Base-by-base conservation (phyloP, 495 filamentous ascomycete species). In the Cetradonia linearis region DNA sequence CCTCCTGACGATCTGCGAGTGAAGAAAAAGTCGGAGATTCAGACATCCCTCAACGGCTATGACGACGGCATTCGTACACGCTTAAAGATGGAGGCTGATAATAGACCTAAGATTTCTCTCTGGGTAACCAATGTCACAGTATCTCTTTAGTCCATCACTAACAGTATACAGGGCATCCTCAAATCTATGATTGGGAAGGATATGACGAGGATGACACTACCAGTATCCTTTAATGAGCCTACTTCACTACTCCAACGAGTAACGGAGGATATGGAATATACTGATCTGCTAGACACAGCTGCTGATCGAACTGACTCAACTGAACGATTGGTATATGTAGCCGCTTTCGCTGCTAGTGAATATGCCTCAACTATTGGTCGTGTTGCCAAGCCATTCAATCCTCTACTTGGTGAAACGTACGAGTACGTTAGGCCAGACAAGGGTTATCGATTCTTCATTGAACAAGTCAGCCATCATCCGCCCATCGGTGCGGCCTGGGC, bases 141-240 rank as follows among this genome's bases (percentile, higher is more conserved):
- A 27, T 52, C 13, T 3, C 48, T 40, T 11, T 40, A 54, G n/a
- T n/a, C 16, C 55, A 58, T 47, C 28, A 62, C 23, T 60, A 30
- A 73, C 74, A 61, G 77, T 61, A 34, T 42, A 20, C 62, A 97
- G 92, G 85, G 86, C 60, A 96, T 98, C 63, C 73, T 98, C 53
- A 97, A 97, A 77, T 98, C 93, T 44, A 98, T 98, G 93, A 95
- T 98, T 67, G 93, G 93, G 59, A 98, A 97, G 70, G 93, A 98
- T 70, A 97, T 98, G 93, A 98, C 93, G 23, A 96, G 91, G 75
- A 97, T 98, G 93, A 98, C 93, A 3, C 78, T 98, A 5, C 93
- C 93, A 0, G 93, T 98, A 6, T 96, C 93, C 13, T 98, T 98
- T 76, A 98, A 98, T 70, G 93, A 98, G 72, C 94, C 94, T 14